Conservation (phyloP, 1,284 basidiomycete genomes). For the Leccinum huronense region DNA sequence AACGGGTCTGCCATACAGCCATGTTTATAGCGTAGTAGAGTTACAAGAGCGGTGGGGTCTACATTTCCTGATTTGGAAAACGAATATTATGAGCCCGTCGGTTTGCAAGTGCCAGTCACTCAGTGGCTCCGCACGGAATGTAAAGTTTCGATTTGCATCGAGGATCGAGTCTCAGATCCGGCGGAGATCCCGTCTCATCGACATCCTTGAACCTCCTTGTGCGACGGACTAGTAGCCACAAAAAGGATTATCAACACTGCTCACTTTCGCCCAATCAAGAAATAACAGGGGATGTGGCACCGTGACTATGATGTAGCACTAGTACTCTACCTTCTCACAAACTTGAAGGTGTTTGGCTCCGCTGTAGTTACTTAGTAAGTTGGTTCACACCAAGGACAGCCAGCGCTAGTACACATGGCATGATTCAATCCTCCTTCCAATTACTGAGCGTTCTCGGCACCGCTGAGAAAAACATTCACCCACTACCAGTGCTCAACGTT, state of each 20-base stretch:
- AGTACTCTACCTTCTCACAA: not conserved
- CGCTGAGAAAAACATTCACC: not conserved
- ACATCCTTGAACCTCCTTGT: not conserved
- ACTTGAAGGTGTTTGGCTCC: not conserved
- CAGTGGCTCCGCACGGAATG: conserved; percentile 11
- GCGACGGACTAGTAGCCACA: conserved; percentile 12
- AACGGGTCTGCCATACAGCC: conserved; percentile 5
- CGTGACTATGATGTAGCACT: not conserved
- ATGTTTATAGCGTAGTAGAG: conserved; percentile 14
- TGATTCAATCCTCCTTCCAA: not conserved
- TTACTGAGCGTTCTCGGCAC: not conserved
- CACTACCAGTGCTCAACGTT: not conserved
- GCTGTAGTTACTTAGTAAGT: not conserved
- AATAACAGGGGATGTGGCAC: not conserved
- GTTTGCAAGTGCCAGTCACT: not conserved
- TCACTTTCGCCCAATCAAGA: not conserved
- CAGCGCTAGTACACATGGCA: not conserved
- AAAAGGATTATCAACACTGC: conserved; percentile 1
- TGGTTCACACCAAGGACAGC: not conserved
- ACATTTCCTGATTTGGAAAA: conserved; percentile 11
- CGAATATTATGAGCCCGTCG: not conserved
- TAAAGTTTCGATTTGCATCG: conserved; percentile 24
- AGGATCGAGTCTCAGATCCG: conserved; percentile 33
- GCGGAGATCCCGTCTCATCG: conserved; percentile 19
- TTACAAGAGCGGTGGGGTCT: conserved; percentile 13